Conservation (phyloP, 192 early-diverging fungal species). For the Spizellomyces sp. region DNA sequence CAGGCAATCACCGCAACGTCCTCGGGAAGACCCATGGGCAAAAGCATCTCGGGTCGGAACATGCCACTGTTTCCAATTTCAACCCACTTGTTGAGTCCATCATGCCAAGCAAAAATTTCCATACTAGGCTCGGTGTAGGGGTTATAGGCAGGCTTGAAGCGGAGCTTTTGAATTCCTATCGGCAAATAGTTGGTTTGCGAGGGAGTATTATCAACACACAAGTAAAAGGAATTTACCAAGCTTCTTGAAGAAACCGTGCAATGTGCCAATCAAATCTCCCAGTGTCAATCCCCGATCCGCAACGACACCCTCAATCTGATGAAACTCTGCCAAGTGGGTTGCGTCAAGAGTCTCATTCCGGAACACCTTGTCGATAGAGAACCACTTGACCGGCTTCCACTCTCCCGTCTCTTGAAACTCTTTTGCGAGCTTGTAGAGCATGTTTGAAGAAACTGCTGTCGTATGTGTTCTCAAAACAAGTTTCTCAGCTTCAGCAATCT, state of each 20-base stretch:
- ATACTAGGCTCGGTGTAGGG: slow-evolving; percentile 99
- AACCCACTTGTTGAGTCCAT: slow-evolving; percentile 40
- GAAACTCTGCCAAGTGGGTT: slow-evolving; percentile 99
- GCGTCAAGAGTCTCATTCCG: slow-evolving; percentile 97
- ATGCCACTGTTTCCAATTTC: slow-evolving; percentile 91
- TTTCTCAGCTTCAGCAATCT: slow-evolving; percentile 87
- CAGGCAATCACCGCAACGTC: slow-evolving; percentile 97
- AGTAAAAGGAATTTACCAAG: slow-evolving; percentile 63
- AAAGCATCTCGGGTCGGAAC: slow-evolving; percentile 99
- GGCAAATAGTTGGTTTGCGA: slow-evolving; percentile 40
- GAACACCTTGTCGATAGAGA: slow-evolving; percentile 99
- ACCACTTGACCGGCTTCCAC: slow-evolving; percentile 96
- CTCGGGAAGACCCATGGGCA: slow-evolving; percentile 89
- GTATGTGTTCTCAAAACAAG: slow-evolving; percentile 96
- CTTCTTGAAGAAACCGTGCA: slow-evolving; percentile 97
- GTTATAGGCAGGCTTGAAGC: slow-evolving; percentile 99
- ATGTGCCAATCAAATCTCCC: slow-evolving; percentile 94
- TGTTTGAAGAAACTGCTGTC: slow-evolving; percentile 86
- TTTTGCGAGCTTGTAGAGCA: slow-evolving; percentile 92
- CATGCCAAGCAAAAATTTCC: slow-evolving; percentile 99
- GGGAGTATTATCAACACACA: background rate
- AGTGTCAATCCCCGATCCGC: slow-evolving; percentile 93
- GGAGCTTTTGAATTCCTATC: slow-evolving; percentile 67
- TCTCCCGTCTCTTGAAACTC: slow-evolving; percentile 53
- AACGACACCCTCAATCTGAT: slow-evolving; percentile 98